phyloP scores from a whole-genome alignment of 352 stramenopile species.

The Globisporangium uncinulatum region DNA sequence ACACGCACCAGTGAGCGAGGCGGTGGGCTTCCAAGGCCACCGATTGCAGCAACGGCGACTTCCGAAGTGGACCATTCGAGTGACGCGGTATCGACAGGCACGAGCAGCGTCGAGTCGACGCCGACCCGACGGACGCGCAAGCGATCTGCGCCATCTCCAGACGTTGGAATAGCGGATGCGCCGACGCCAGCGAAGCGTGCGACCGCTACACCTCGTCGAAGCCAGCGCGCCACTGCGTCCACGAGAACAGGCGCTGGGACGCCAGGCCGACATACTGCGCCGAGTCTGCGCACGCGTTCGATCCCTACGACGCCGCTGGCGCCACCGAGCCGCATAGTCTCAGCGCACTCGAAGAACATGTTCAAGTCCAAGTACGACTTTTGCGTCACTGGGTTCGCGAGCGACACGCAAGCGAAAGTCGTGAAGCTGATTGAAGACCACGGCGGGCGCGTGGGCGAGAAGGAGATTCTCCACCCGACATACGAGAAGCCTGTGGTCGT shows the following conservation, averaged over 20 bases:
- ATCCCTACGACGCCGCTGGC: constrained; percentile 36
- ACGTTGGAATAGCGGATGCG: constrained; percentile 11
- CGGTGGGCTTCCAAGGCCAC: background rate
- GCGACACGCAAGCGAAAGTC: constrained; percentile 38
- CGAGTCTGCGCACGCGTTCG: constrained; percentile 43
- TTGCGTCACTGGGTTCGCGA: constrained; percentile 65
- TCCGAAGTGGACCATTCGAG: background rate
- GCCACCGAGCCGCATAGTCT: constrained; percentile 38
- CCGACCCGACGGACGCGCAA: constrained; percentile 21
- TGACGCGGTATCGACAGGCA: constrained; percentile 2
- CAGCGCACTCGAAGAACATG: constrained; percentile 43
- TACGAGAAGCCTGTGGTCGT: constrained; percentile 52
- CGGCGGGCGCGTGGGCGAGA: constrained; percentile 48
- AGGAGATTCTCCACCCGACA: constrained; percentile 41
- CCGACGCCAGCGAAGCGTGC: background rate
- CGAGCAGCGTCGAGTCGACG: constrained; percentile 14
- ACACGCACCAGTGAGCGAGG: background rate
- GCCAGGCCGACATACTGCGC: constrained; percentile 29
- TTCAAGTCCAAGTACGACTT: constrained; percentile 79
- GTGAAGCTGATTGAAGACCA: constrained; percentile 60
- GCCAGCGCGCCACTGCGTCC: background rate
- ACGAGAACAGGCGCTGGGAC: constrained; percentile 1
- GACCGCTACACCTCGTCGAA: background rate
- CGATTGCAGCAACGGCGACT: background rate
- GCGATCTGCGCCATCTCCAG: constrained; percentile 21